phyloP scores from a whole-genome alignment of 1,284 basidiomycete species.

The Serendipita sp. region DNA sequence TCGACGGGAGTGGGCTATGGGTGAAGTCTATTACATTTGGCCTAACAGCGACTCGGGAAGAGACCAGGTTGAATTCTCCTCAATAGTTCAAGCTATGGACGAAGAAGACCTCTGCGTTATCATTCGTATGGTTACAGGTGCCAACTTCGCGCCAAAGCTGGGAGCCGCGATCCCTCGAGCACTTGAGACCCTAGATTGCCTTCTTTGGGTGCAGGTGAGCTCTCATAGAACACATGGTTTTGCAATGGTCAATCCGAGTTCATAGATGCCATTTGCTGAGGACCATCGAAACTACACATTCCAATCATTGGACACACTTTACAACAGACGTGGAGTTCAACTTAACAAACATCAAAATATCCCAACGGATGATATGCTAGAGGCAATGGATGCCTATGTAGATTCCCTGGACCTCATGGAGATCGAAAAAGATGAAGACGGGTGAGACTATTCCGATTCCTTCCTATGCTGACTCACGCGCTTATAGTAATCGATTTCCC shows the following conservation, averaged over 20 bases:
- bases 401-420: conserved; percentile 76
- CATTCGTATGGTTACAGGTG: conserved; percentile 62
- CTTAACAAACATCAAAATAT: conserved; percentile 68
- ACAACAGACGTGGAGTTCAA: conserved; percentile 61
- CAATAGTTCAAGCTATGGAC: conserved; percentile 71
- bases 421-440: conserved; percentile 54
- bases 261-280: conserved; percentile 85
- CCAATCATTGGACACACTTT: conserved; percentile 61
- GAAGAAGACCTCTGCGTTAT: conserved; percentile 56
- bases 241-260: background rate
- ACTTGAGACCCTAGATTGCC: conserved; percentile 56
- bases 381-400: conserved; percentile 76
- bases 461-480: conserved; percentile 3
- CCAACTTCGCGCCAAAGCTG: conserved; percentile 72
- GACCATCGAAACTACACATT: conserved; percentile 83
- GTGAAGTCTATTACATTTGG: conserved; percentile 81
- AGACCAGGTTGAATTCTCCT: conserved; percentile 75
- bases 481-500: conserved; percentile 35
- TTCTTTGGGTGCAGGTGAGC: conserved; percentile 66
- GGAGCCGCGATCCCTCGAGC: conserved; percentile 54
- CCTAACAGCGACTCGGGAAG: conserved; percentile 52
- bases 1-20: conserved; percentile 67
- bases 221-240: too few relatives aligned
- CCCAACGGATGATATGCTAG: conserved; percentile 65
- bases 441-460: conserved; percentile 28